These are phyloP conservation scores for Stentor coeruleus DNA, from an alignment of 73 alveolate species.

Conservation along the genomic window DNA sequence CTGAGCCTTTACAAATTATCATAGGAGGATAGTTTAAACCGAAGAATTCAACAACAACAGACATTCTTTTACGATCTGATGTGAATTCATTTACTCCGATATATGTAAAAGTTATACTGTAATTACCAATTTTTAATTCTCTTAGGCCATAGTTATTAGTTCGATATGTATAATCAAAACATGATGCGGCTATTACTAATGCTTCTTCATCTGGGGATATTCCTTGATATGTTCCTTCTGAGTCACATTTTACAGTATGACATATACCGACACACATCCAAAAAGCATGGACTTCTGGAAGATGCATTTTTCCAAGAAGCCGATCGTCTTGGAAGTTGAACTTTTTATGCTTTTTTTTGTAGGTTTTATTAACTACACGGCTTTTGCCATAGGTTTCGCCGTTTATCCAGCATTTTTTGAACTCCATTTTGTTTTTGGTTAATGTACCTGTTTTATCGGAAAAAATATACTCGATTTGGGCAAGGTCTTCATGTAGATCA, in stretches of 20 bases:
- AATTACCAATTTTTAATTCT: background rate
- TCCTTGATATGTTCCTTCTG: slow-evolving; percentile 39
- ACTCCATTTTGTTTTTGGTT: slow-evolving; percentile 62
- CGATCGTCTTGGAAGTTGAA: slow-evolving; percentile 20
- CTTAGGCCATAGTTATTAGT: background rate
- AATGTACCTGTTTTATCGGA: slow-evolving; percentile 71
- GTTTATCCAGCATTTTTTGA: slow-evolving; percentile 40
- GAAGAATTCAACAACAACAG: slow-evolving; percentile 63
- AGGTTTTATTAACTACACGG: background rate
- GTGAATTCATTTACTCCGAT: slow-evolving; percentile 75
- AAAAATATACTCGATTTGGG: slow-evolving; percentile 46
- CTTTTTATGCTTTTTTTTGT: background rate
- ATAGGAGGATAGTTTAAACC: slow-evolving; percentile 22
- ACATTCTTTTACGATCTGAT: slow-evolving; percentile 86
- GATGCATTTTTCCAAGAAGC: background rate
- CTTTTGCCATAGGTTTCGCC: slow-evolving; percentile 5
- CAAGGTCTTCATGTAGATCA: slow-evolving; percentile 46
- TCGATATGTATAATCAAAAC: slow-evolving; percentile 13
- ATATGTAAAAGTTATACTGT: slow-evolving; percentile 42
- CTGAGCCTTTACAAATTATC: slow-evolving; percentile 70
- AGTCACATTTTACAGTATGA: slow-evolving; percentile 1
- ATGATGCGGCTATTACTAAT: slow-evolving; percentile 52
- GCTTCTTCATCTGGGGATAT: slow-evolving; percentile 93
- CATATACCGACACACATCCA: background rate
- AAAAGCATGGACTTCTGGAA: too few species aligned